Conservation (phyloP, 2,329 filamentous ascomycete species). For the Cladosporium cucumerinum region DNA sequence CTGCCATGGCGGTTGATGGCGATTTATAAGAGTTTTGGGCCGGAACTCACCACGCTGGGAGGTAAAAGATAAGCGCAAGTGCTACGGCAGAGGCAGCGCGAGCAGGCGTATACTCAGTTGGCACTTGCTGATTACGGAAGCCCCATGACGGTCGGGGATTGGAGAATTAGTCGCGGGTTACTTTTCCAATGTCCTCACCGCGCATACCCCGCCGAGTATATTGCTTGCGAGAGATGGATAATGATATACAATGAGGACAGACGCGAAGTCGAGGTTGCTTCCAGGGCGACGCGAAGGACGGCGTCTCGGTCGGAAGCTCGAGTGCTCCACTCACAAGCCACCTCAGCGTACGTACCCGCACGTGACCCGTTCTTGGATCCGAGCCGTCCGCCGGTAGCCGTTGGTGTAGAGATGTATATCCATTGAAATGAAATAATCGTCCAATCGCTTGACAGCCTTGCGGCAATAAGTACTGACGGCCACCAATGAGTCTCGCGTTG, state of each 20-base stretch:
- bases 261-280: neutral
- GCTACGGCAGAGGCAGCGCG: neutral
- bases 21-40: neutral
- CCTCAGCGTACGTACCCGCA: neutral
- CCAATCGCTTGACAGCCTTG: neutral
- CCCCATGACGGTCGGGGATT: neutral
- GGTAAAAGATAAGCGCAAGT: constrained; percentile 8
- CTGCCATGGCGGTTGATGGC: neutral
- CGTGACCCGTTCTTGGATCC: neutral
- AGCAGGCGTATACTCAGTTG: neutral
- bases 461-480: neutral
- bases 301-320: neutral
- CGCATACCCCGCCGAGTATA: neutral
- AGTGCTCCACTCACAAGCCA: neutral
- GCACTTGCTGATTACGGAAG: constrained; percentile 10
- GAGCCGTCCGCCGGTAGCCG: neutral
- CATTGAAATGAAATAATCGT: neutral
- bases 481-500: neutral
- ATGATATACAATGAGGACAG: constrained; percentile 1
- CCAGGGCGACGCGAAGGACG: neutral
- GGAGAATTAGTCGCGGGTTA: neutral
- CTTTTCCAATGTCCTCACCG: neutral
- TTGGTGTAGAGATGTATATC: neutral
- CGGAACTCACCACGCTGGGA: constrained; percentile 6
- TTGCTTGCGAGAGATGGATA: constrained; percentile 7